Base-by-base conservation (phyloP, 768 basidiomycete species). In the Leccinum obscurum region DNA sequence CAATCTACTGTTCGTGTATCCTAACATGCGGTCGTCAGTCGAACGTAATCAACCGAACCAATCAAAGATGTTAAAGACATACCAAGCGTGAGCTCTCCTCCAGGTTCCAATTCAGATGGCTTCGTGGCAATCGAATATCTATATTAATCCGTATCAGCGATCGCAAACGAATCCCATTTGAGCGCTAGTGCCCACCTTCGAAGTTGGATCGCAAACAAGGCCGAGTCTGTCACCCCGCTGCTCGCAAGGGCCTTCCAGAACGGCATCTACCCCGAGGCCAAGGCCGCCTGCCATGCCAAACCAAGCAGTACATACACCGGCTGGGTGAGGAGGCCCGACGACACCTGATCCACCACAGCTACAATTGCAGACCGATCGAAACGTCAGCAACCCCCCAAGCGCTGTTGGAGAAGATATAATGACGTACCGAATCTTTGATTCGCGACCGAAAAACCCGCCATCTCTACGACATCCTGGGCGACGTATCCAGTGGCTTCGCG, bases 71-170 rank as follows among this genome's bases (percentile, higher is more conserved):
- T 34, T 2, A n/a, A 44, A 37, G 26, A 68, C 77, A 41, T 68
- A 82, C 90, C 91, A 72, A 93, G 77, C 0, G 81, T 84, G 68
- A 93, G 85, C 1, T 85, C 77, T 5, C 92, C 92, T 71, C 92
- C 92, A 34, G 83, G 82, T 66, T 91, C 88, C 49, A 83, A 71
- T 0, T 62, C 28, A 37, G 74, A 59, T 1, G 79, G 77, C 7
- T 61, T 63, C 4, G 79, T 65, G 9, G 75, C 79, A 61, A 86
- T 82, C 28, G 74, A 63, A 65, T 76, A 82, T 57, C 83, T 85
- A 57, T 4, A 4, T 14, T 22, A 28, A 24, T 10, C 10, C 9
- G 41, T 44, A 53, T 59, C 22, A 39, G 41, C 6, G 6, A 28
- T n/a, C 39, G 7, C 39, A 1, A 35, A 20, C 11, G 17, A 17